Evolutionary conservation across 1,139 yeast species (phyloP), one percentile per base, ranked within the genome.

Genomic region (Saccharomyces uvarum): DNA sequence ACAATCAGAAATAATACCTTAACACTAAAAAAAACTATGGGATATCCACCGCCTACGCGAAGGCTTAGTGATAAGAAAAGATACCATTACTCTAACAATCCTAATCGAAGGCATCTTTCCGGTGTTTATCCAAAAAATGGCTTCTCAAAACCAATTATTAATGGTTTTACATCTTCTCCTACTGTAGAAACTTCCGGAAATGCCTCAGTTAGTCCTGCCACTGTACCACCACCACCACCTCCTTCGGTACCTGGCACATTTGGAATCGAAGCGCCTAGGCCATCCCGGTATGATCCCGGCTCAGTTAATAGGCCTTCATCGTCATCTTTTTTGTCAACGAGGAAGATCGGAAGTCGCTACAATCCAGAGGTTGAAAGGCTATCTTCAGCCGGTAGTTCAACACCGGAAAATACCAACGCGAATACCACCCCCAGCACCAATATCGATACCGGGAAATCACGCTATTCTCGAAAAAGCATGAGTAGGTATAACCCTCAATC

Each of bases 61-160:
- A 57, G 68, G 38, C 50, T 63, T 50, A 58, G 63, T 42, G 69
- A 65, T 42, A 65, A 66, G 58, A 66, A 65, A 59, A 58, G 69
- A 51, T 66, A 66, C 52, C 66, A 65, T 50, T 67, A 66, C 51
- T 58, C 62, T 13, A 63, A 61, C 51, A 65, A 63, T 51, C 62
- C 68, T 19, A 59, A 59, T 46, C 59, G 63, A 47, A 58, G 67
- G 53, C 61, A 60, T 47, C 42, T 56, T 19, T 51, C 60, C 38
- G 26, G 48, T 42, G 21, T 51, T 31, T 46, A 31, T 19, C 28
- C 50, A 5, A 26, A 46, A 26, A 46, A n/a, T 29, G 6, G 21
- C 11, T 24, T 13, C 7, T 4, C 24, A 24, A 53, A 53, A 19
- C 13, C 48, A 21, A 21, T 8, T 29, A 49, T 5, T 27, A 24